Evolutionary conservation across 2,329 filamentous ascomycete species (phyloP).

Genomic region (Calonectria multiphialidica): DNA sequence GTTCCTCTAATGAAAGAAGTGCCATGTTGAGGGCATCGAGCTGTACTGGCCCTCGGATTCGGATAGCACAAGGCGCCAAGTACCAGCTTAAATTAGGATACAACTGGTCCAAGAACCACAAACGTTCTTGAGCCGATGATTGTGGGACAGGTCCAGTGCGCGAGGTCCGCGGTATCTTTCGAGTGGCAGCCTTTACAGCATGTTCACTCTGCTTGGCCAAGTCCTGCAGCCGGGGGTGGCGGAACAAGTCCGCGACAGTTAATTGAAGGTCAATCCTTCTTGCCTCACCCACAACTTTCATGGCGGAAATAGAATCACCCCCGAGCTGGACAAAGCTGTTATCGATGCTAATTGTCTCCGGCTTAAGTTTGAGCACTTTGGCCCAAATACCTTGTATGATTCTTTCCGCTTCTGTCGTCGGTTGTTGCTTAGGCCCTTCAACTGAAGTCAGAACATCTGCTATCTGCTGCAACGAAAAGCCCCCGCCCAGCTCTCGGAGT

Average conservation of each 20-base stretch:
- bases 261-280: conserved; percentile 21
- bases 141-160: neutral
- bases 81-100: neutral
- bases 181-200: neutral
- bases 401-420: conserved; percentile 23
- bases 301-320: conserved; percentile 64
- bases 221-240: neutral
- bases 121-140: neutral
- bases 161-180: neutral
- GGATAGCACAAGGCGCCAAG: neutral
- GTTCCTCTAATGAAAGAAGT: neutral
- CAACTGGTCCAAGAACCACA: neutral
- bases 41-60: neutral
- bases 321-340: conserved; percentile 64
- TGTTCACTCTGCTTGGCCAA: neutral
- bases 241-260: conserved; percentile 28
- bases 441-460: conserved; percentile 42
- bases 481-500: conserved; percentile 19
- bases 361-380: conserved; percentile 48
- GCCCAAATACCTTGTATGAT: conserved; percentile 52
- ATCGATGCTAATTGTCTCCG: conserved; percentile 51
- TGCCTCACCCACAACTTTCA: conserved; percentile 53
- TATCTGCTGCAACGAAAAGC: conserved; percentile 49
- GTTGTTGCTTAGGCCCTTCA: conserved; percentile 8
- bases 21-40: neutral